phyloP scores from a whole-genome alignment of 305 asterid species.

The Solanum chacoense region DNA sequence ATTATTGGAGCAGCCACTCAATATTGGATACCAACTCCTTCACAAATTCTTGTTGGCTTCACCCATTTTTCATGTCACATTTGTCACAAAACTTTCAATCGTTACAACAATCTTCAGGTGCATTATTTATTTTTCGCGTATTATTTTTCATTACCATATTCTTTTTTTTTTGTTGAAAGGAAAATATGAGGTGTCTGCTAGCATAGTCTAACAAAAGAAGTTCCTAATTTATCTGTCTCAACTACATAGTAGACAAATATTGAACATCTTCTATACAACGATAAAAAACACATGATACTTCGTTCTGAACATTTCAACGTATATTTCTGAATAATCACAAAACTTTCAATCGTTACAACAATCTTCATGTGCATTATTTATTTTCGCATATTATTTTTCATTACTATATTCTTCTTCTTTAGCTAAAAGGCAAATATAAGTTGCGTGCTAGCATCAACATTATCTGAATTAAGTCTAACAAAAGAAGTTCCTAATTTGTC shows the following conservation, averaged over 20 bases:
- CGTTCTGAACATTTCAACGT: no score
- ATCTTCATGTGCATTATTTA: conserved; percentile 60
- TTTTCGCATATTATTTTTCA: not conserved
- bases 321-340: conserved; percentile 20
- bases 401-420: not conserved
- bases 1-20: conserved; percentile 10
- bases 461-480: not conserved
- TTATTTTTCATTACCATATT: not conserved
- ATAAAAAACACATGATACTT: not conserved
- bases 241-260: not conserved
- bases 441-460: no score
- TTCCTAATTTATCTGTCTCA: not conserved
- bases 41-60: conserved; percentile 93
- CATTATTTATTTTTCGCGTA: not conserved
- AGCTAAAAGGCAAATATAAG: not conserved
- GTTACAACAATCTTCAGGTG: conserved; percentile 98
- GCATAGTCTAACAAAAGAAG: not conserved
- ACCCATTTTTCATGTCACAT: conserved; percentile 87
- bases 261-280: not conserved
- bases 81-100: conserved; percentile 80
- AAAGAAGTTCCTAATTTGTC: not conserved
- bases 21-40: conserved; percentile 95
- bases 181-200: not conserved
- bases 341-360: conserved; percentile 86
- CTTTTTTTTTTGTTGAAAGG: not conserved